Base-by-base conservation (phyloP, 139 green algal genomes). In the Ettlia oleoabundans region DNA sequence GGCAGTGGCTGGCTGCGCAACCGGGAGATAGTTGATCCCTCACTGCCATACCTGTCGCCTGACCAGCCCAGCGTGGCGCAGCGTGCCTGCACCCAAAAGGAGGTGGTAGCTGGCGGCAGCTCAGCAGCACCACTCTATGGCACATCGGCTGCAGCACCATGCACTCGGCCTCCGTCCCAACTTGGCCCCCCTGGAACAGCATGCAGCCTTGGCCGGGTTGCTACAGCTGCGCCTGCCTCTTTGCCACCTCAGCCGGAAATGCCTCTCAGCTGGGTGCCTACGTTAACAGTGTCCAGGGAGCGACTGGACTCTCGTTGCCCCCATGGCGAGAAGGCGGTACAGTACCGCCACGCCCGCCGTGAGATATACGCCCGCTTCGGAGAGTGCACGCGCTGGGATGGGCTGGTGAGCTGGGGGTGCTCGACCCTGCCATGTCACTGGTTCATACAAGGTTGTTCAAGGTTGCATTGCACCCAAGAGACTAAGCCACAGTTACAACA, bases 361-460 rank as follows among this genome's bases (percentile, higher is more conserved):
- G 94, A 98, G 82, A 88, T 96, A 28, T 96, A 94, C 71, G 93
- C 94, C 1, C 75, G 84, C 35, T 96, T 95, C 81, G 94, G 94
- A 28, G 93, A 96, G 76, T 95, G 91, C 88, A 84, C 64, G 26
- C 88, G 92, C 51, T 97, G 92, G 91, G 94, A 98, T 61, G 94
- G 94, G 41, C 87, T 96, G 82, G 86, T 95, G 70, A 80, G 73
- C 43, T 58, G 30, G 6, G 47, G 55, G 18, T 65, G 55, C 55
- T n/a, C n/a, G n/a, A n/a, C n/a, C n/a, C n/a, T n/a, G n/a, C n/a
- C n/a, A n/a, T n/a, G 18, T n/a, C 18, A 32, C 5, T n/a, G 21
- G 15, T 28, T 15, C 37, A 73, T 2, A 5, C 66, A 73, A 41
- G 30, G 32, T 33, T 68, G 13, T 68, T 33, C n/a, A n/a, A n/a